Conservation (phyloP, 345 rosid species). For the Mercurialis annua region DNA sequence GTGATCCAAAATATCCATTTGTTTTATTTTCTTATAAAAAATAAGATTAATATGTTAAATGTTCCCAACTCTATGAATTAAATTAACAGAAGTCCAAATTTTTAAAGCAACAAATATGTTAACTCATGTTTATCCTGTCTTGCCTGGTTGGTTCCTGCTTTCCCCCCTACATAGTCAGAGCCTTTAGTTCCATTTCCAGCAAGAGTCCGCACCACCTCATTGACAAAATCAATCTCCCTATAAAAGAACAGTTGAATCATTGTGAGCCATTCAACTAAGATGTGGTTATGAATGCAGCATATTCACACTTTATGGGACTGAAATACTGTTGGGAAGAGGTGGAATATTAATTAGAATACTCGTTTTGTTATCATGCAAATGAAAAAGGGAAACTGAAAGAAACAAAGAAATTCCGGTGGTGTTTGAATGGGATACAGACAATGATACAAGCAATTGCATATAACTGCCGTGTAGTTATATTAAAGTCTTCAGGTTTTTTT, state of each 20-base stretch:
- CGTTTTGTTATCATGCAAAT: background rate
- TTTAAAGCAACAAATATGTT: slow-evolving; percentile 7
- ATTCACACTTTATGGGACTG: background rate
- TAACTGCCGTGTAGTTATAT: no score
- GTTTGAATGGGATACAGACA: no score
- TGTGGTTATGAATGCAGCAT: background rate
- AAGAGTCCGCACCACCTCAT: slow-evolving; percentile 67
- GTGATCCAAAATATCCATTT: no score
- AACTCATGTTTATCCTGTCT: slow-evolving; percentile 20
- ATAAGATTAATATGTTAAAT: no score
- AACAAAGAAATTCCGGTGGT: background rate
- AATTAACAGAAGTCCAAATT: no score
- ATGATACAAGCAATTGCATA: no score
- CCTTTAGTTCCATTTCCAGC: slow-evolving; percentile 98
- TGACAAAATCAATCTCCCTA: slow-evolving; percentile 90
- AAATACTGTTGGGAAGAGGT: background rate
- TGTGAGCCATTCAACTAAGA: slow-evolving; percentile 4
- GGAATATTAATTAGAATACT: background rate
- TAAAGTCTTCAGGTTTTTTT: background rate
- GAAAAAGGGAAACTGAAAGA: background rate
- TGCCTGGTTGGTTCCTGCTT: slow-evolving; percentile 70
- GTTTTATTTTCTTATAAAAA: no score
- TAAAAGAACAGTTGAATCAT: slow-evolving; percentile 11
- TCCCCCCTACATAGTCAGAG: slow-evolving; percentile 82
- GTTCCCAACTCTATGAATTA: no score